These are phyloP conservation scores for Microdochium bolleyi DNA, from an alignment of 2,329 filamentous ascomycete genomes.

Conservation along the genomic window DNA sequence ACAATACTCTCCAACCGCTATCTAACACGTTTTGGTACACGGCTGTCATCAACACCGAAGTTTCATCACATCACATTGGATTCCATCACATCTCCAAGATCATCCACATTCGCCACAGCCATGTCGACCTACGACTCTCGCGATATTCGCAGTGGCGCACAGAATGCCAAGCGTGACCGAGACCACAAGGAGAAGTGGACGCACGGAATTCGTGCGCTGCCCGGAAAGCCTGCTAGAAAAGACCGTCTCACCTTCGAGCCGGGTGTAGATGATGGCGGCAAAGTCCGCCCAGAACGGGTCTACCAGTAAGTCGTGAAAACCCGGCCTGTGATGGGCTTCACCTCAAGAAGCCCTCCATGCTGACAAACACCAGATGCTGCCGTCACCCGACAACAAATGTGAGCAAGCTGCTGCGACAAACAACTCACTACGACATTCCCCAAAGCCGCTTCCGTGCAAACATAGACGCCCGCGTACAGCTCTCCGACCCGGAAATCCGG, in stretches of 20 bases:
- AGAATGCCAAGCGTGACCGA: constrained; percentile 35
- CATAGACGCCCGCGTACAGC: constrained; percentile 23
- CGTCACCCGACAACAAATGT: constrained; percentile 22
- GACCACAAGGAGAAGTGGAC: constrained; percentile 33
- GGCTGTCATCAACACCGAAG: background rate
- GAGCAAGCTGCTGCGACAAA: constrained; percentile 20
- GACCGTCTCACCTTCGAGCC: constrained; percentile 8
- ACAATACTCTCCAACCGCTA: background rate
- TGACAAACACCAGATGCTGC: constrained; percentile 4
- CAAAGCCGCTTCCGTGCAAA: constrained; percentile 21
- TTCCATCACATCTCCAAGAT: background rate
- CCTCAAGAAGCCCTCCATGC: background rate
- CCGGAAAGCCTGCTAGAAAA: constrained; percentile 11
- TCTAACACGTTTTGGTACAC: background rate
- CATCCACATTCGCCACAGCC: background rate
- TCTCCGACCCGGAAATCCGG: constrained; percentile 24
- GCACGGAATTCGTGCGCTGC: constrained; percentile 22
- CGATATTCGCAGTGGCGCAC: constrained; percentile 33
- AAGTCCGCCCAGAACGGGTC: constrained; percentile 23
- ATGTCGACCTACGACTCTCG: background rate
- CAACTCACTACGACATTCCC: constrained; percentile 13
- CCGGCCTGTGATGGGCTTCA: no score
- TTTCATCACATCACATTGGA: background rate
- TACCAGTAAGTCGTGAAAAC: constrained; percentile 25
- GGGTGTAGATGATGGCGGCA: constrained; percentile 21